A percentile compares a stretch with the other conserved stretches of the same genome.
phyloP scores from a whole-genome alignment of 192 early-diverging fungal genomes.

The Umbelopsis vinacea region DNA sequence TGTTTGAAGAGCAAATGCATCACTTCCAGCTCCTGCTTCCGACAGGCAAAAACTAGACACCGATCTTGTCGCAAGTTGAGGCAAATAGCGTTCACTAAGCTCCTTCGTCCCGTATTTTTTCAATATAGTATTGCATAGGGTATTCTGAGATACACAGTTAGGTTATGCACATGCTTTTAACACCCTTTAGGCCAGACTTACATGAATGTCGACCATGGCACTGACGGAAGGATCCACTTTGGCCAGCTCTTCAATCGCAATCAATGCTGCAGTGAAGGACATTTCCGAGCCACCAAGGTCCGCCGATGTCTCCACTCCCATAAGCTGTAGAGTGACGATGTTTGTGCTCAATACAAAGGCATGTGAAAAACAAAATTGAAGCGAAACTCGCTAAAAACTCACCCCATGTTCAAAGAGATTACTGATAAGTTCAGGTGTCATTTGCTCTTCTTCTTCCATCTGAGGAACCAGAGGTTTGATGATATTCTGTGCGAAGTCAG shows the following conservation, averaged over 20 bases:
- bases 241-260: slow-evolving; percentile 91
- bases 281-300: slow-evolving; percentile 84
- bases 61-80: slow-evolving; percentile 76
- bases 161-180: neutral
- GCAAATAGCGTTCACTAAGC: slow-evolving; percentile 83
- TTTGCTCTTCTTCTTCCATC: slow-evolving; percentile 91
- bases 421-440: slow-evolving; percentile 79
- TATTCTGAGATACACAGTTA: slow-evolving; percentile 65
- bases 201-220: slow-evolving; percentile 87
- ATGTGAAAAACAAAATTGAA: neutral
- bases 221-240: slow-evolving; percentile 92
- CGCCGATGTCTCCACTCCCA: slow-evolving; percentile 88
- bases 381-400: slow-evolving; percentile 14
- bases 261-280: slow-evolving; percentile 78
- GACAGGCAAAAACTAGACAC: slow-evolving; percentile 57
- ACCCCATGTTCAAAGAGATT: slow-evolving; percentile 90
- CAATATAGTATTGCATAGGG: slow-evolving; percentile 92
- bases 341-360: neutral
- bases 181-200: slow-evolving; percentile 33
- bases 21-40: slow-evolving; percentile 88
- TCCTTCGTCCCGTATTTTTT: slow-evolving; percentile 73
- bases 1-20: slow-evolving; percentile 93
- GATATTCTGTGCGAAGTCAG: slow-evolving; percentile 80
- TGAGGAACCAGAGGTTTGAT: slow-evolving; percentile 79
- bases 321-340: slow-evolving; percentile 53